Evolutionary conservation across 495 filamentous ascomycete species (phyloP).

Genomic region (Pyronema domesticum): DNA sequence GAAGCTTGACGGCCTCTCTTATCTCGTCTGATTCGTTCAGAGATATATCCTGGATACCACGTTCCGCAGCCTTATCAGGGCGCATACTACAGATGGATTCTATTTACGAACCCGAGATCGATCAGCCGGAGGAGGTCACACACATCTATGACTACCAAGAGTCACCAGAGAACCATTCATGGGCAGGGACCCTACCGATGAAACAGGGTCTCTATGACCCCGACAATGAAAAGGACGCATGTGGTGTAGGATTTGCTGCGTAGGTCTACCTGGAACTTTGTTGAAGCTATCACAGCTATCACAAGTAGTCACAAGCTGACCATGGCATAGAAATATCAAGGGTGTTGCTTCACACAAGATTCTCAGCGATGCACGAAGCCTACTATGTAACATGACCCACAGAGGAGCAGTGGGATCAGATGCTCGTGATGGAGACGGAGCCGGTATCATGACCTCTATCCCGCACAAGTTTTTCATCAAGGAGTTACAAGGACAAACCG

Average conservation of each 20-base stretch:
- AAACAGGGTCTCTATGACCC: slow-evolving; percentile 98
- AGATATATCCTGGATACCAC: not conserved
- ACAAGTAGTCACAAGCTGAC: not conserved
- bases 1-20: too few species aligned
- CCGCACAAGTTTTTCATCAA: slow-evolving; percentile 98
- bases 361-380: slow-evolving; percentile 89
- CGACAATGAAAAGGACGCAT: slow-evolving; percentile 94
- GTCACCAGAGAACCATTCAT: slow-evolving; percentile 71
- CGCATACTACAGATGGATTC: slow-evolving; percentile 12
- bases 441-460: slow-evolving; percentile 98
- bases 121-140: slow-evolving; percentile 39
- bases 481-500: slow-evolving; percentile 83
- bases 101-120: slow-evolving; percentile 43
- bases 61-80: not conserved
- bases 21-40: not conserved
- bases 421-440: slow-evolving; percentile 91
- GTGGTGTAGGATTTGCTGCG: slow-evolving; percentile 98
- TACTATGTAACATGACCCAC: slow-evolving; percentile 99
- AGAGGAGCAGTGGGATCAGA: slow-evolving; percentile 95
- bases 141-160: slow-evolving; percentile 70
- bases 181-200: slow-evolving; percentile 86
- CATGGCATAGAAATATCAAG: slow-evolving; percentile 66
- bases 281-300: not conserved
- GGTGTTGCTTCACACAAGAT: slow-evolving; percentile 97
- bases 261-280: slow-evolving; percentile 30